Evolutionary conservation across 768 basidiomycete species (phyloP).

Genomic region (Clitopilus passeckerianus): DNA sequence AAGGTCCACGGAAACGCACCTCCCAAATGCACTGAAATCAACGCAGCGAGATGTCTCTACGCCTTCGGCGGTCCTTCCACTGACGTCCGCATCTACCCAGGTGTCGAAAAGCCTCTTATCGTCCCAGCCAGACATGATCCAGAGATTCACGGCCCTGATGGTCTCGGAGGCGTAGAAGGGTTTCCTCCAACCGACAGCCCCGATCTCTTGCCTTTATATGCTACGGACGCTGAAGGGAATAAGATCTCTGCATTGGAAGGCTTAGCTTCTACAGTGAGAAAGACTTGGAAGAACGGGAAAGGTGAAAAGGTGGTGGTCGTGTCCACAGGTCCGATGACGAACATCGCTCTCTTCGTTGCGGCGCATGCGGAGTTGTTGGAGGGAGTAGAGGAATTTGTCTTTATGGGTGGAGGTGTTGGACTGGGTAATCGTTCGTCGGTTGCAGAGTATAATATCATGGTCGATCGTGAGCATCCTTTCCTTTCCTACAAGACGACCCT

Average conservation of each 20-base stretch:
- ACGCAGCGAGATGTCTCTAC: conserved; percentile 73
- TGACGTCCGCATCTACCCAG: conserved; percentile 59
- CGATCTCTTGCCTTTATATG: conserved; percentile 46
- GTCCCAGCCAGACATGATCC: conserved; percentile 58
- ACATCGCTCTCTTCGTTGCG: conserved; percentile 63
- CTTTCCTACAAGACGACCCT: not conserved
- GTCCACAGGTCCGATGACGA: conserved; percentile 84
- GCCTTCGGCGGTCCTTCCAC: conserved; percentile 60
- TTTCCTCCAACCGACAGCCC: conserved; percentile 48
- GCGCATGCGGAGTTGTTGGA: conserved; percentile 47
- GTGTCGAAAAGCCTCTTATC: conserved; percentile 67
- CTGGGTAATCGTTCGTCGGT: conserved; percentile 76
- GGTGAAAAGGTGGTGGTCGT: conserved; percentile 65
- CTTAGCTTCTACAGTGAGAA: conserved; percentile 50
- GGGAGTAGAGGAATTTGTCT: conserved; percentile 66
- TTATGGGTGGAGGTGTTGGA: conserved; percentile 92
- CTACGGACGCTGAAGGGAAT: conserved; percentile 33
- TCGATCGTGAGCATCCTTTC: conserved; percentile 61
- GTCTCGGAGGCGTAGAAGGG: conserved; percentile 81
- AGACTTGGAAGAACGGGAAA: conserved; percentile 50
- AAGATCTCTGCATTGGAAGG: conserved; percentile 60
- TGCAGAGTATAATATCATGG: conserved; percentile 80
- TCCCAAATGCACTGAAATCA: conserved; percentile 55
- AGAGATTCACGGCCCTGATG: conserved; percentile 80
- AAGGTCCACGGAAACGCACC: conserved; percentile 82